Conservation (phyloP, 2,329 filamentous ascomycete species). For the Helminthosporium solani region DNA sequence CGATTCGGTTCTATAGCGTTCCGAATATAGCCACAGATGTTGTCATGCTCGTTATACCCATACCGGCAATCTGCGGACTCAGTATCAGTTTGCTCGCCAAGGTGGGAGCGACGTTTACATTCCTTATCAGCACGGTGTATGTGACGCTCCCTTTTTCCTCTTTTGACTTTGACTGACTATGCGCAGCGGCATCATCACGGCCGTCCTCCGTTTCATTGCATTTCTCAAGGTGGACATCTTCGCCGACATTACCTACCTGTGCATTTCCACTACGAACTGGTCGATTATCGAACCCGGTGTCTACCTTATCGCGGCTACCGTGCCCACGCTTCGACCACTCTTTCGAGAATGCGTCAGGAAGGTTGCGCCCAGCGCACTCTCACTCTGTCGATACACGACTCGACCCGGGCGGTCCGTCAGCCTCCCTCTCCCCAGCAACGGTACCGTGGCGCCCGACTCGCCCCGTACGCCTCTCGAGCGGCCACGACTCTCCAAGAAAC, state of each 20-base stretch:
- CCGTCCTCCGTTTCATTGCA: conserved; percentile 17
- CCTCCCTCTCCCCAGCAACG: background rate
- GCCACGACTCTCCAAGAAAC: conserved; percentile 7
- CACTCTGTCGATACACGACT: background rate
- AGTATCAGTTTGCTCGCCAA: conserved; percentile 18
- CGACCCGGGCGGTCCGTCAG: background rate
- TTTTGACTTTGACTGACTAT: conserved; percentile 5
- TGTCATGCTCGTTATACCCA: conserved; percentile 36
- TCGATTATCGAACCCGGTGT: conserved; percentile 22
- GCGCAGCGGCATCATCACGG: conserved; percentile 17
- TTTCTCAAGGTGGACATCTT: conserved; percentile 17
- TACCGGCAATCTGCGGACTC: conserved; percentile 38
- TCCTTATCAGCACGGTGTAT: conserved; percentile 18
- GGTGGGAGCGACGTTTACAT: conserved; percentile 18
- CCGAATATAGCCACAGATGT: conserved; percentile 43
- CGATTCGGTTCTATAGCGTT: conserved; percentile 25
- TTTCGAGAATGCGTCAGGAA: conserved; percentile 10
- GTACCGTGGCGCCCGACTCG: background rate
- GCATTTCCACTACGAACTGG: conserved; percentile 15
- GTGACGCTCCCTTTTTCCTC: conserved; percentile 1
- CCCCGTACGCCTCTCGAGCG: conserved; percentile 1
- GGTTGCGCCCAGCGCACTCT: background rate
- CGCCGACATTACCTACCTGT: conserved; percentile 15
- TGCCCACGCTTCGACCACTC: conserved; percentile 20
- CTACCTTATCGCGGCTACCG: conserved; percentile 20